These are phyloP conservation scores for Stenocarpella maydis DNA, from an alignment of 2,329 filamentous ascomycete species.

Conservation along the genomic window DNA sequence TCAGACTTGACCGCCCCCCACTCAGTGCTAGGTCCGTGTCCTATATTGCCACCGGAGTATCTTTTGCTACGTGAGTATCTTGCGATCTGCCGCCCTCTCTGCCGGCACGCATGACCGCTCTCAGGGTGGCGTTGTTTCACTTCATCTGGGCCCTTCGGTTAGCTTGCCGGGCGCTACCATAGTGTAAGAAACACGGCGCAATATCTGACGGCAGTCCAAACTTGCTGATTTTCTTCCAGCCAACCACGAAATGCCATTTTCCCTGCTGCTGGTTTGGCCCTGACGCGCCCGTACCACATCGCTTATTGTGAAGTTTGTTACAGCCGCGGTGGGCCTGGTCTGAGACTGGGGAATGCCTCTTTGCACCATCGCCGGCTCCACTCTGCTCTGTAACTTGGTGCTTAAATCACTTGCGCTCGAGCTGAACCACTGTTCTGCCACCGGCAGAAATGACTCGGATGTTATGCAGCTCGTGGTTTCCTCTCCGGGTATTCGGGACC, in stretches of 20 bases:
- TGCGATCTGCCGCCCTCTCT: not conserved
- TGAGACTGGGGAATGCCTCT: not conserved
- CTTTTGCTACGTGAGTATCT: not conserved
- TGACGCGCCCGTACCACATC: not conserved
- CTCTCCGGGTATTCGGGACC: not conserved
- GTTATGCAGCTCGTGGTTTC: conserved; percentile 5
- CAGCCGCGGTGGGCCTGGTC: not conserved
- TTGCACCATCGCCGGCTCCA: not conserved
- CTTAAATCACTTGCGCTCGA: not conserved
- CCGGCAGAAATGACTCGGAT: not conserved
- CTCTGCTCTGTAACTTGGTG: not conserved
- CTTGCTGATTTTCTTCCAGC: conserved; percentile 6
- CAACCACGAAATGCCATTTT: not conserved
- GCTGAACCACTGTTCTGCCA: not conserved
- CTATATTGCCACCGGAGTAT: not conserved
- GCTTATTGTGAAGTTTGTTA: not conserved
- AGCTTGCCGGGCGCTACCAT: too few relatives aligned
- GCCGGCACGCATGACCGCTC: not conserved
- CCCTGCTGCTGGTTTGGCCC: not conserved
- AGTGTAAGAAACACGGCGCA: too few relatives aligned
- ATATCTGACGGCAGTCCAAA: not conserved
- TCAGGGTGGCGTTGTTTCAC: not conserved
- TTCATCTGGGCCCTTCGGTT: not conserved
- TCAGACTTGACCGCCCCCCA: not conserved
- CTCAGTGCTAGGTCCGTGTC: not conserved